A percentile compares a stretch with the other conserved stretches of the same genome.
phyloP scores from a whole-genome alignment of 2,329 filamentous ascomycete species.

The Pestalotiopsis sp. region DNA sequence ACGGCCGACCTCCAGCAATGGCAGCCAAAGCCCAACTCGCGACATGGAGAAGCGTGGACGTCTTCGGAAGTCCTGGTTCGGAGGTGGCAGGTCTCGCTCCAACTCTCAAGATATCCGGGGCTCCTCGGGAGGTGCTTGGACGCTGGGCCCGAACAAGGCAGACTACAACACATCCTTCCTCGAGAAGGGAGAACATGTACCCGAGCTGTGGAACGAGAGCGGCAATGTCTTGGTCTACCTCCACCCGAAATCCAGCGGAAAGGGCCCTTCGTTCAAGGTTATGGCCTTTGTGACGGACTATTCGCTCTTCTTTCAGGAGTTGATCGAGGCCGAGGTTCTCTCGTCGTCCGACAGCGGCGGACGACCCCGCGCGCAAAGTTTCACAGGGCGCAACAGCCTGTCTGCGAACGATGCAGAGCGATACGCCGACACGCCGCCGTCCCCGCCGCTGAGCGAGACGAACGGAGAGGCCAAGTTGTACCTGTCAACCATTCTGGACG shows the following conservation, averaged over 20 bases:
- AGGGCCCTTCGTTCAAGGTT: constrained; percentile 63
- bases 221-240: constrained; percentile 62
- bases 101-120: constrained; percentile 44
- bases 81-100: constrained; percentile 53
- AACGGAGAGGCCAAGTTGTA: constrained; percentile 53
- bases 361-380: constrained; percentile 44
- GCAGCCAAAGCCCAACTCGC: constrained; percentile 45
- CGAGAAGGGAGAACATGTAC: constrained; percentile 60
- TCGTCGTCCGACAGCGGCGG: constrained; percentile 29
- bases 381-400: constrained; percentile 49
- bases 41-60: constrained; percentile 41
- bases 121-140: constrained; percentile 48
- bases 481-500: constrained; percentile 49
- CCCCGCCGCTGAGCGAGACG: constrained; percentile 38
- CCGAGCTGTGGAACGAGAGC: constrained; percentile 66
- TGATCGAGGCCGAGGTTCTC: constrained; percentile 48
- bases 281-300: constrained; percentile 54
- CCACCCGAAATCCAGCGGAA: constrained; percentile 50
- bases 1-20: constrained; percentile 38
- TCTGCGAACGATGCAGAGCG: constrained; percentile 52
- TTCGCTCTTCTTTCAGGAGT: constrained; percentile 56
- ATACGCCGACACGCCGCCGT: constrained; percentile 36
- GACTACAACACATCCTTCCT: constrained; percentile 61
- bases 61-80: constrained; percentile 57
- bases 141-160: constrained; percentile 52